Percentiles rank a stretch among this genome's conserved stretches.
Evolutionary conservation across 129 eudicot genomes (phyloP).

Genomic region (Flaveria ramosissima): DNA sequence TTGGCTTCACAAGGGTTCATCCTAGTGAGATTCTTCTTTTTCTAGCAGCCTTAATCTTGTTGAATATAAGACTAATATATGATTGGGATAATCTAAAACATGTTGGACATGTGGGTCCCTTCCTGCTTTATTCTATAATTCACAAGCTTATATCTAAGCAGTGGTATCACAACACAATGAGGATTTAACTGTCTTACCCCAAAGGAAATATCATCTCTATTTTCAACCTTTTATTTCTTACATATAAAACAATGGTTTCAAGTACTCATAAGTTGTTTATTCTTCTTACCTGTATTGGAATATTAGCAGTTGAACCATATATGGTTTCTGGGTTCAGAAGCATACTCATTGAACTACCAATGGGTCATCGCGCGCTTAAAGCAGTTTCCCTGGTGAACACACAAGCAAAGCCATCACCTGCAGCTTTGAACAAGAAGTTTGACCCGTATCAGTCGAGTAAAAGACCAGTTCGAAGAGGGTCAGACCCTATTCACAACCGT

Average conservation of each 20-base stretch:
- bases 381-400: constrained; percentile 39
- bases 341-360: constrained; percentile 28
- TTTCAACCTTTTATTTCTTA: constrained; percentile 19
- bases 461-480: constrained; percentile 74
- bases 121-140: constrained; percentile 56
- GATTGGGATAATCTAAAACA: constrained; percentile 76
- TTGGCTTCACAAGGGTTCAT: constrained; percentile 72
- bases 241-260: constrained; percentile 48
- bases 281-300: constrained; percentile 52
- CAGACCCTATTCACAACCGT: constrained; percentile 96
- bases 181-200: constrained; percentile 38
- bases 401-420: constrained; percentile 41
- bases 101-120: constrained; percentile 60
- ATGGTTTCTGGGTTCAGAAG: constrained; percentile 53
- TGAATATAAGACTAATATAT: constrained; percentile 48
- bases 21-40: constrained; percentile 71
- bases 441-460: constrained; percentile 64
- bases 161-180: constrained; percentile 37
- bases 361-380: constrained; percentile 40
- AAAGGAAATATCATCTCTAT: constrained; percentile 27
- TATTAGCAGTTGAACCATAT: constrained; percentile 50
- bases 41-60: constrained; percentile 66
- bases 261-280: constrained; percentile 41
- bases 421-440: constrained; percentile 35
- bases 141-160: constrained; percentile 45